Evolutionary conservation across 1,284 basidiomycete species (phyloP).

Genomic region (Neonothopanus nambi): DNA sequence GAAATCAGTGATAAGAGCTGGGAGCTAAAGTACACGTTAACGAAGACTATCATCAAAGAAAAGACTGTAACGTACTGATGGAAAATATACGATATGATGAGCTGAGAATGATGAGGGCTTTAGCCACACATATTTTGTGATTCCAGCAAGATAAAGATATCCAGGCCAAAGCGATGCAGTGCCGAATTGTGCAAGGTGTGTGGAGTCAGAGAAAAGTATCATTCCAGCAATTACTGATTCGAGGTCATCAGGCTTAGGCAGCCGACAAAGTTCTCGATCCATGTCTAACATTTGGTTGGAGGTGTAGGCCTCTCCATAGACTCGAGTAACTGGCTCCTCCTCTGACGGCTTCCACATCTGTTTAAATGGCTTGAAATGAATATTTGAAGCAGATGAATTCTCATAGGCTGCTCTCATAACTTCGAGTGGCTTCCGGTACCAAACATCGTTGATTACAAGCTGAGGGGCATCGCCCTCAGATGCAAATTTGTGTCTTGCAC

Average conservation of each 20-base stretch:
- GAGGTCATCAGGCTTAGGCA: conserved; percentile 1
- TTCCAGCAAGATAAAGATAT: conserved; percentile 30
- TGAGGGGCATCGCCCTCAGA: not conserved
- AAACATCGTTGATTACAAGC: not conserved
- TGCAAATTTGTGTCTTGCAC: not conserved
- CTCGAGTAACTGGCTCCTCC: conserved; percentile 2
- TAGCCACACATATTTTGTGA: conserved; percentile 25
- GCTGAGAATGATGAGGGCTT: conserved; percentile 18
- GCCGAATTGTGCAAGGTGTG: conserved; percentile 32
- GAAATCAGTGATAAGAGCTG: conserved; percentile 23
- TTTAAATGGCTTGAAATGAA: conserved; percentile 4
- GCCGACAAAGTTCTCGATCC: conserved; percentile 1
- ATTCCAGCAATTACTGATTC: conserved; percentile 6
- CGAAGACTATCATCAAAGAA: conserved; percentile 5
- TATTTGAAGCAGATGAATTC: not conserved
- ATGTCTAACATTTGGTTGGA: conserved; percentile 4
- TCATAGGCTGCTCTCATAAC: not conserved
- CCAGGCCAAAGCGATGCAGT: conserved; percentile 30
- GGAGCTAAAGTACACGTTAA: conserved; percentile 18
- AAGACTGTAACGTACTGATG: conserved; percentile 10
- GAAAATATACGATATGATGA: conserved; percentile 22
- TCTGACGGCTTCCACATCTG: conserved; percentile 7
- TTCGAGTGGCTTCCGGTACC: not conserved
- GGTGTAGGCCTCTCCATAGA: conserved; percentile 6
- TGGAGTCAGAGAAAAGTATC: conserved; percentile 23